Percentiles rank a stretch among this genome's conserved stretches.
These are phyloP conservation scores for Pleurotus giganteus DNA, from an alignment of 768 basidiomycete species.

Conservation along the genomic window DNA sequence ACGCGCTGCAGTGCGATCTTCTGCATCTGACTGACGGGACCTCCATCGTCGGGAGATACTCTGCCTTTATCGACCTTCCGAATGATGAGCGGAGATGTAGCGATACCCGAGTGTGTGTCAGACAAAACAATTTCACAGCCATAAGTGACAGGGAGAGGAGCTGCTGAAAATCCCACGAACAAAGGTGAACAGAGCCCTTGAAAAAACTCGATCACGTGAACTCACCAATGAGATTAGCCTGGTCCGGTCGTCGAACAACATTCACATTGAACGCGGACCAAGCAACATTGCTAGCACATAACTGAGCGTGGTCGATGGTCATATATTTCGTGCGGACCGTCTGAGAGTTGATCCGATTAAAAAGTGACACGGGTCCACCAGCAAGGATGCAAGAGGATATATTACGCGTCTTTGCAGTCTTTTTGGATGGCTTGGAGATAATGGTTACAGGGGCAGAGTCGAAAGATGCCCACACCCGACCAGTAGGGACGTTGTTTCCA, in stretches of 20 bases:
- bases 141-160: constrained; percentile 86
- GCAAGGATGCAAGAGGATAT: constrained; percentile 88
- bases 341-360: constrained; percentile 96
- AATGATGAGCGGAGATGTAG: constrained; percentile 82
- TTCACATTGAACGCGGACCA: constrained; percentile 97
- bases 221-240: constrained; percentile 63
- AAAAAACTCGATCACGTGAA: constrained; percentile 50
- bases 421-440: constrained; percentile 97
- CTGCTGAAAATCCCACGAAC: constrained; percentile 37
- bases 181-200: constrained; percentile 37
- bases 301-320: constrained; percentile 81
- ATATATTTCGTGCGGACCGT: constrained; percentile 97
- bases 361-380: constrained; percentile 86
- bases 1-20: constrained; percentile 89
- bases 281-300: constrained; percentile 85
- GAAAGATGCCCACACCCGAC: constrained; percentile 88
- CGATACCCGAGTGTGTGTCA: constrained; percentile 82
- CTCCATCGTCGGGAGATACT: constrained; percentile 84
- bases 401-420: constrained; percentile 93
- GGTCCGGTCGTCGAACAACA: constrained; percentile 74
- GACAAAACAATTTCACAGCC: constrained; percentile 86
- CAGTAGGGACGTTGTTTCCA: constrained; percentile 43
- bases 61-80: constrained; percentile 92
- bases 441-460: constrained; percentile 91
- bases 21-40: constrained; percentile 95